phyloP scores from a whole-genome alignment of 1,284 basidiomycete species.

The Ganoderma leucocontextum region DNA sequence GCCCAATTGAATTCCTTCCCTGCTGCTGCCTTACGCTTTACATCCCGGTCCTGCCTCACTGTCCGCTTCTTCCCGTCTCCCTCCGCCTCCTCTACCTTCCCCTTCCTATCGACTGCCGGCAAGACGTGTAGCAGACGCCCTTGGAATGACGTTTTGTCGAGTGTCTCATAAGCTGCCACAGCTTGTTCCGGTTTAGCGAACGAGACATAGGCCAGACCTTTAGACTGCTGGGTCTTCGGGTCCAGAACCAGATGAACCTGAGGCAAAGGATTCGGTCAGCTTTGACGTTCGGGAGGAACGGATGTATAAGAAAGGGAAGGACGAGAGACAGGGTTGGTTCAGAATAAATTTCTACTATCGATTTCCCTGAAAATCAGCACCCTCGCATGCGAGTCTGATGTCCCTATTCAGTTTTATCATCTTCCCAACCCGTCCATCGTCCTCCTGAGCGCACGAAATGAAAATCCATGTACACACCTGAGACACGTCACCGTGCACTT shows the following conservation, averaged over 20 bases:
- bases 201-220: slow-evolving; percentile 88
- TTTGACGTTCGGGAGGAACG: background rate
- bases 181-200: slow-evolving; percentile 77
- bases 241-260: slow-evolving; percentile 90
- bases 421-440: slow-evolving; percentile 30
- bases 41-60: slow-evolving; percentile 75
- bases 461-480: slow-evolving; percentile 61
- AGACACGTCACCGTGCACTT: slow-evolving; percentile 74
- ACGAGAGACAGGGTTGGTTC: slow-evolving; percentile 31
- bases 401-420: slow-evolving; percentile 56
- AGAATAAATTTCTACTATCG: slow-evolving; percentile 63
- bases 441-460: slow-evolving; percentile 3
- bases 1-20: slow-evolving; percentile 96
- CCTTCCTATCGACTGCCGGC: slow-evolving; percentile 76
- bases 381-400: slow-evolving; percentile 52
- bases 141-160: slow-evolving; percentile 92
- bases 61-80: slow-evolving; percentile 55
- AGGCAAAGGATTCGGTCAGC: slow-evolving; percentile 19
- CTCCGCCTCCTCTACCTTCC: slow-evolving; percentile 54
- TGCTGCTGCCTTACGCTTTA: slow-evolving; percentile 77
- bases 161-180: slow-evolving; percentile 75
- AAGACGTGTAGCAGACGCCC: slow-evolving; percentile 93
- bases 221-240: slow-evolving; percentile 68
- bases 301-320: slow-evolving; percentile 14
- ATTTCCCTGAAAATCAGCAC: slow-evolving; percentile 68